phyloP scores from a whole-genome alignment of 2,329 filamentous ascomycete species.

The Cyphellophora attinorum region DNA sequence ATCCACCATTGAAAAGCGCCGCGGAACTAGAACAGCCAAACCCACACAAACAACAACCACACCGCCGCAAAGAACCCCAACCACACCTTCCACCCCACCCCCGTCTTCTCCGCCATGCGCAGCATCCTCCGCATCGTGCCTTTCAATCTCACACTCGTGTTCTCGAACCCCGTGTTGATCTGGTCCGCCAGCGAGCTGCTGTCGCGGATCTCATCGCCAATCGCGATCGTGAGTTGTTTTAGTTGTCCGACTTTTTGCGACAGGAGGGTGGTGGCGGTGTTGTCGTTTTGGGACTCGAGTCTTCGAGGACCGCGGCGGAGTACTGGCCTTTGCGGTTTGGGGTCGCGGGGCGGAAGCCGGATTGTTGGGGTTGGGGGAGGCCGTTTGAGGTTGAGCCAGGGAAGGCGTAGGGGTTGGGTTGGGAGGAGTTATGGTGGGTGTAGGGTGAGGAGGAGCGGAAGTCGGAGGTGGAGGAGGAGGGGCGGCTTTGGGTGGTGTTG shows the following conservation, averaged over 20 bases:
- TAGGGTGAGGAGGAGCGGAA: conserved; percentile 6
- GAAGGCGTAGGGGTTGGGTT: not conserved
- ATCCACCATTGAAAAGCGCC: not conserved
- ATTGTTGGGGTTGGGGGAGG: conserved; percentile 1
- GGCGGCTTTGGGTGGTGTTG: too few species aligned
- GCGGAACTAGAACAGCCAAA: conserved; percentile 71
- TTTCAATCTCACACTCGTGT: conserved; percentile 65
- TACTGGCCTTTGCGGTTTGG: conserved; percentile 64
- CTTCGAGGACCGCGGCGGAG: conserved; percentile 79
- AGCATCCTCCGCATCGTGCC: conserved; percentile 98
- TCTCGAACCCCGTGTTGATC: conserved; percentile 93
- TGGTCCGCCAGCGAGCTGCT: conserved; percentile 80
- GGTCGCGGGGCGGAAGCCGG: conserved; percentile 12
- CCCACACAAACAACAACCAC: conserved; percentile 75
- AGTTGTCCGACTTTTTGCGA: conserved; percentile 19
- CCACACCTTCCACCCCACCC: conserved; percentile 97
- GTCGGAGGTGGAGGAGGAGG: conserved; percentile 14
- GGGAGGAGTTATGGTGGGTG: conserved; percentile 1
- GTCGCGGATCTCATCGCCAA: conserved; percentile 90
- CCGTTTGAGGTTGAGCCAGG: conserved; percentile 8
- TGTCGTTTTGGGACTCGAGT: conserved; percentile 91
- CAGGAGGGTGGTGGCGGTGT: conserved; percentile 45
- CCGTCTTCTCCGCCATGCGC: conserved; percentile 85
- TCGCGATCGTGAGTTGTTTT: conserved; percentile 72
- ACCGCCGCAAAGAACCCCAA: conserved; percentile 78